Conservation (phyloP, 2,329 filamentous ascomycete genomes). For the Cercospora janseana region DNA sequence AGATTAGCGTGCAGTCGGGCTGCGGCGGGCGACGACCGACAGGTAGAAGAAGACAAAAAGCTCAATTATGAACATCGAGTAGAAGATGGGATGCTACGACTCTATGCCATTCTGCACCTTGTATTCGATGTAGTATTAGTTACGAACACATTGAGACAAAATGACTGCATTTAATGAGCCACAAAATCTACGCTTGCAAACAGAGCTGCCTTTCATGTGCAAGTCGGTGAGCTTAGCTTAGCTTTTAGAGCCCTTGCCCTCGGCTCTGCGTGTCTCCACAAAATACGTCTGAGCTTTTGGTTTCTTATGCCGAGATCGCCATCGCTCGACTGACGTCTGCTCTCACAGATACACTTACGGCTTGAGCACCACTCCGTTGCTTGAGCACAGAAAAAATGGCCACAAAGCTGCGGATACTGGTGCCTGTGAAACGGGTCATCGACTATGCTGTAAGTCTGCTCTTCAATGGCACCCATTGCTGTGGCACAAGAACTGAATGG, state of each 20-base stretch:
- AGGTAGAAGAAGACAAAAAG: slow-evolving; percentile 20
- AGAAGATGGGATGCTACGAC: slow-evolving; percentile 19
- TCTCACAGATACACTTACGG: not conserved
- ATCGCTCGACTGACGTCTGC: slow-evolving; percentile 19
- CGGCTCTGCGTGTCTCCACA: slow-evolving; percentile 10
- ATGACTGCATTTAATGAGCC: slow-evolving; percentile 1
- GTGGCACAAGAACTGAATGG: slow-evolving; percentile 1
- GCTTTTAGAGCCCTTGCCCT: slow-evolving; percentile 6
- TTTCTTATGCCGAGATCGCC: slow-evolving; percentile 15
- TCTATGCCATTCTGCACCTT: slow-evolving; percentile 27
- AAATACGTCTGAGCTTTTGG: slow-evolving; percentile 6
- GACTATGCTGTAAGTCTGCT: slow-evolving; percentile 56
- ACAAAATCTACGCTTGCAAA: not conserved
- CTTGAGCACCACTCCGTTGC: not conserved
- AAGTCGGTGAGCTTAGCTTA: not conserved
- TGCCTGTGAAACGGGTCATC: slow-evolving; percentile 58
- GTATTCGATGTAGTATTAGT: slow-evolving; percentile 32
- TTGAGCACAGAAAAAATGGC: slow-evolving; percentile 33
- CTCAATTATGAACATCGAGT: slow-evolving; percentile 25
- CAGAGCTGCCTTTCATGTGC: not conserved
- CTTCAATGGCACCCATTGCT: slow-evolving; percentile 1
- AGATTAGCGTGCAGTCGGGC: slow-evolving; percentile 10
- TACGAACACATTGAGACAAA: slow-evolving; percentile 19
- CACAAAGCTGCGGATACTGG: slow-evolving; percentile 54
- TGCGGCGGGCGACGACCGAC: slow-evolving; percentile 18